A percentile compares a stretch with the other conserved stretches of the same genome.
These are phyloP conservation scores for Globisporangium echinulatum DNA, from an alignment of 352 stramenopile species.

Conservation along the genomic window DNA sequence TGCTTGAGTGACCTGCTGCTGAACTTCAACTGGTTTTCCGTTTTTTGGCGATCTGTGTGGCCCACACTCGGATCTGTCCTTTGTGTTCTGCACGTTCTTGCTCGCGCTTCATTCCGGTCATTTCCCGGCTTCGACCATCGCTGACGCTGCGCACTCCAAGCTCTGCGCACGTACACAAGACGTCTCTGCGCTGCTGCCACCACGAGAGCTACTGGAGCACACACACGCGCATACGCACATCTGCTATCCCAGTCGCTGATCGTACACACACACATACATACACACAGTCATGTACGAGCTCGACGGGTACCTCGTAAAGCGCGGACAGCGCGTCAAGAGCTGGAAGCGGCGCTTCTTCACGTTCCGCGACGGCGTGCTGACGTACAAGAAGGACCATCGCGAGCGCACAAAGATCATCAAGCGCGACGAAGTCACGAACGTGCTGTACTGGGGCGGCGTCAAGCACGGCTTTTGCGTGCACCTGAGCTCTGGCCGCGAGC, in stretches of 20 bases:
- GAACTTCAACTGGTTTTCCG: not conserved
- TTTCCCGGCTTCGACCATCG: too few species aligned
- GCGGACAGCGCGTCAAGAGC: constrained; percentile 53
- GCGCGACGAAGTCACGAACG: constrained; percentile 50
- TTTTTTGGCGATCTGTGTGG: too few species aligned
- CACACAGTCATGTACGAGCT: constrained; percentile 8
- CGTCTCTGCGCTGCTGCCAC: too few species aligned
- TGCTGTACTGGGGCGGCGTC: constrained; percentile 54
- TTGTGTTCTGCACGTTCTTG: too few species aligned
- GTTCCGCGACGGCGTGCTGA: constrained; percentile 53
- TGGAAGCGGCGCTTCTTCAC: constrained; percentile 69
- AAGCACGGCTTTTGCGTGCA: constrained; percentile 53
- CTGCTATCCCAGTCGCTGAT: not conserved
- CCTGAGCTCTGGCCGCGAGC: constrained; percentile 38
- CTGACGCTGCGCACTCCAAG: too few species aligned
- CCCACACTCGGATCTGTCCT: too few species aligned
- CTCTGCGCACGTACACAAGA: too few species aligned
- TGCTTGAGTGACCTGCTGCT: not conserved
- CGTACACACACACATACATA: not conserved
- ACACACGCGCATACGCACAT: not conserved
- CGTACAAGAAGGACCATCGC: constrained; percentile 52
- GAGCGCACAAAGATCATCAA: constrained; percentile 31
- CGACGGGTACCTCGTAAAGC: constrained; percentile 52
- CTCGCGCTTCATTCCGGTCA: too few species aligned
- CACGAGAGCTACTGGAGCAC: too few species aligned